Percentiles rank a stretch among this genome's conserved stretches.
Evolutionary conservation across 129 eudicot genomes (phyloP).

Genomic region (Pittosporum tobira): DNA sequence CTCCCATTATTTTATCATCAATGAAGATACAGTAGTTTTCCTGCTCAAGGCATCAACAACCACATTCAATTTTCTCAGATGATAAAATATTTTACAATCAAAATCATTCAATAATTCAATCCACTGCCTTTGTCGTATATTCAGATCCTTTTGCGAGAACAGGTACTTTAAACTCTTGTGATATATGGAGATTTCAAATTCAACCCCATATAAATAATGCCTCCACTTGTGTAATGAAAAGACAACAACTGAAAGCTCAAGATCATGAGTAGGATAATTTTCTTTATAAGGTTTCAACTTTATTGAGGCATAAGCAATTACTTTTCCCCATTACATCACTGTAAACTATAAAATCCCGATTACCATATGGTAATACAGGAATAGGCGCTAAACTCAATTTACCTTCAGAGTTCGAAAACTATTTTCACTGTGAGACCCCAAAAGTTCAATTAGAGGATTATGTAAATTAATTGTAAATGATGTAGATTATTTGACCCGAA

Average conservation of each 20-base stretch:
- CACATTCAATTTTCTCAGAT: background rate
- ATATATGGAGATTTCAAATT: background rate
- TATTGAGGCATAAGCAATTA: background rate
- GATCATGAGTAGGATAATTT: slow-evolving; percentile 1
- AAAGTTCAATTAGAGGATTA: no score
- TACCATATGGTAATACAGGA: no score
- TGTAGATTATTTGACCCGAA: no score
- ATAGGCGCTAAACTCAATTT: no score
- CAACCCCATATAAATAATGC: background rate
- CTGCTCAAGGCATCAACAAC: background rate
- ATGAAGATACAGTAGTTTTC: background rate
- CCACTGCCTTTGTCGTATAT: background rate
- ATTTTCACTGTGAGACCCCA: no score
- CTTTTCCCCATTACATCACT: background rate
- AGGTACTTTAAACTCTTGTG: background rate
- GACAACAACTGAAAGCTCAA: background rate
- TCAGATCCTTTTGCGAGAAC: background rate
- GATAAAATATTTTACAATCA: background rate
- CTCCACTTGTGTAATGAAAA: background rate
- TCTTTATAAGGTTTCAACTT: background rate
- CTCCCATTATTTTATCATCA: background rate
- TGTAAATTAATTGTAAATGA: no score
- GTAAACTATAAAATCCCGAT: no score
- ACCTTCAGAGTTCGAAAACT: no score
- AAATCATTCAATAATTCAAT: background rate